Evolutionary conservation across 176 grass and related monocot species (phyloP), one percentile per base, ranked within the genome.

Genomic region (Cenchrus americanus): DNA sequence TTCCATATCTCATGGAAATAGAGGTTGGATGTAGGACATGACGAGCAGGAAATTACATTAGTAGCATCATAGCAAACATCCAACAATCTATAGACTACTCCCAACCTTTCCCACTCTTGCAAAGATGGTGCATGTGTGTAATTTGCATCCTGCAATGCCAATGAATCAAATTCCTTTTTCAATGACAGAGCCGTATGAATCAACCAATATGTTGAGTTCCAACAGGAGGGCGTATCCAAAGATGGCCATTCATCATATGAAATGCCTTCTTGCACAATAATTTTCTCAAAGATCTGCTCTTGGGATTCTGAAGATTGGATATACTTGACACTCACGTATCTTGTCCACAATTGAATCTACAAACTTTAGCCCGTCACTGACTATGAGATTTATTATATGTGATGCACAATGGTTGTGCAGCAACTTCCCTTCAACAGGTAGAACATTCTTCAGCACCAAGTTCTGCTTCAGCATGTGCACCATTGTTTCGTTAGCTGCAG

Each of bases 1-100:
- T 80, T 80, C 78, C 62, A 68, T 37, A 80, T 67, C 63, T 22
- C 62, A 68, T 80, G 63, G 10, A 80, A 80, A 19, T 80, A 80
- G 3, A 80, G 19, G 19, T 80, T 80, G 40, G 78, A 69, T 0
- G 64, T 69, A 10, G 7, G 10, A 3, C 52, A 57, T 26, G n/a
- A 81, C 2, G 42, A 27, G n/a, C 50, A 7, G 1, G 50, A 69
- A 42, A 69, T 65, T 23, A 50, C 11, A 30, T 10, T 10, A 41
- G 64, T 69, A 14, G 64, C 64, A 3, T 69, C 49, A 55, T 57
- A 42, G 13, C 66, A 68, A 4, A 64, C 64, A 0, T 81, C 13
- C 8, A 69, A 23, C 21, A 81, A 37, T 55, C 49, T 69, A 15
- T 3, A 69, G 3, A 81, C 30, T 11, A 54, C 13, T 6, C 30